These are phyloP conservation scores for Saccharum officinarum DNA, from an alignment of 176 grass and related monocot species.

Conservation along the genomic window DNA sequence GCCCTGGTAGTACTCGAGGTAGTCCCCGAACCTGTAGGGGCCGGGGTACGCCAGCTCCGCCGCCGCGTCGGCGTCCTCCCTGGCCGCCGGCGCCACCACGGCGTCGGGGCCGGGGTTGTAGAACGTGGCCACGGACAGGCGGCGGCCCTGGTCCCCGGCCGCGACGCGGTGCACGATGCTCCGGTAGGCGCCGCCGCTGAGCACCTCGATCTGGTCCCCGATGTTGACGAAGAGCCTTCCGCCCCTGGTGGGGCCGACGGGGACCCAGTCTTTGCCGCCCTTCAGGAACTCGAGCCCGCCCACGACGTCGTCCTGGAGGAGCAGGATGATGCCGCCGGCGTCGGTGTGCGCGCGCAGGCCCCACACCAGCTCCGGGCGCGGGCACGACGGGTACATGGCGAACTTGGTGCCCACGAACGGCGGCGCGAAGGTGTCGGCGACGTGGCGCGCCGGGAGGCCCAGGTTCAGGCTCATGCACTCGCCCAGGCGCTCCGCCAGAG, in stretches of 20 bases:
- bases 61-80: background rate
- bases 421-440: conserved; percentile 58
- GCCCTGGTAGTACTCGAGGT: conserved; percentile 74
- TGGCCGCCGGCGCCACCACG: conserved; percentile 39
- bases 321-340: conserved; percentile 92
- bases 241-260: conserved; percentile 45
- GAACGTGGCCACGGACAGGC: conserved; percentile 85
- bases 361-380: conserved; percentile 55
- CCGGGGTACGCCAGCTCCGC: conserved; percentile 43
- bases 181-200: conserved; percentile 72
- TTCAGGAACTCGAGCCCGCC: conserved; percentile 76
- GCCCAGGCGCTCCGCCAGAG: conserved; percentile 59
- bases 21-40: conserved; percentile 73
- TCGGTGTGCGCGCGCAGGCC: conserved; percentile 88
- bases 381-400: conserved; percentile 81
- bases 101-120: conserved; percentile 70
- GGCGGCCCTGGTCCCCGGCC: conserved; percentile 28
- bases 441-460: conserved; percentile 41
- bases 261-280: conserved; percentile 52
- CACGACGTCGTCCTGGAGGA: conserved; percentile 79
- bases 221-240: conserved; percentile 75
- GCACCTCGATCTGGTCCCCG: conserved; percentile 87
- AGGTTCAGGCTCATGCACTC: conserved; percentile 70
- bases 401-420: conserved; percentile 90
- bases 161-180: conserved; percentile 76